Base-by-base conservation (phyloP, 169 alveolate species). In the Perkinsus olseni region DNA sequence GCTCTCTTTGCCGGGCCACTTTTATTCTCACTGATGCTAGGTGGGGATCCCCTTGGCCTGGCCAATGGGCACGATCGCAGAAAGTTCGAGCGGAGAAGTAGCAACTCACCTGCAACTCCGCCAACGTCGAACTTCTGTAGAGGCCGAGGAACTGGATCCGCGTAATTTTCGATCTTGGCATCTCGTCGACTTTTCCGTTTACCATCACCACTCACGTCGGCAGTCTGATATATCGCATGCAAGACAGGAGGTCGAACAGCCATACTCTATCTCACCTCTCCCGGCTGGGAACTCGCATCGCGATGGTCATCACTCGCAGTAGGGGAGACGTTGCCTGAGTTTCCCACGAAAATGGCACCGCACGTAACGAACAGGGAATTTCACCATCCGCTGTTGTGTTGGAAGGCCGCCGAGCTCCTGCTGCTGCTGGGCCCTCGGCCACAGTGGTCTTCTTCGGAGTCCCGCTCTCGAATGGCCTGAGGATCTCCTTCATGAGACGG, bases 101-200 rank as follows among this genome's bases (percentile, higher is more conserved):
- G 31, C 82, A 62, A 28, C 82, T 24, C 10, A 62, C 82, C 82
- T 3, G 82, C 82, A 62, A 62, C 82, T 62, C 82, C 82, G 34
- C 82, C 82, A 28, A 62, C 82, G 17, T 62, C 82, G 82, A 62
- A 62, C 17, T 62, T 62, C 82, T 62, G 82, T 24, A 62, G 17
- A 8, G 82, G 82, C 34, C 82, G 82, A 24, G 82, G 82, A 4
- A 62, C 82, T 1, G 82, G 82, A 24, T 62, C 82, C 8, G 82
- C 82, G 82, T 62, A 62, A 24, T 62, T 62, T 24, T 62, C 82
- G 8, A 62, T 28, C 82, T 62, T 62, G 36, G 8, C 13, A 62
- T 24, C 82, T 21, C 82, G 98, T 91, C 96, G 97, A 91, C 95
- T 92, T 13, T 98, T 98, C n/a, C 96, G 97, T 96, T 96, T 92